Evolutionary conservation across 192 early-diverging fungal genomes (phyloP).

Genomic region (Podila minutissima): DNA sequence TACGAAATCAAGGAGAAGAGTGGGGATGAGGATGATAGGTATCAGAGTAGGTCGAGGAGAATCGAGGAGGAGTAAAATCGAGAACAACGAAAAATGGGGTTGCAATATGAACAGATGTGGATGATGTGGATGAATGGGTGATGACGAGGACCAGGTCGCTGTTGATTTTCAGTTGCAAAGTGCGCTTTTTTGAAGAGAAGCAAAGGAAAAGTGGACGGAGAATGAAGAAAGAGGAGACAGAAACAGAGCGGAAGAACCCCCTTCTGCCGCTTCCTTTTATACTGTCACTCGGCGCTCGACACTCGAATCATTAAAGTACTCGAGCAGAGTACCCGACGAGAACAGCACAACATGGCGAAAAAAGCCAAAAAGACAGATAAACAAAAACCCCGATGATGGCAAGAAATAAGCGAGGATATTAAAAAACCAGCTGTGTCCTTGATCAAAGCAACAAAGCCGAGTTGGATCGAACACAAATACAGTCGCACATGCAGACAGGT

Average conservation of each 20-base stretch:
- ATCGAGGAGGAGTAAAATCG: neutral
- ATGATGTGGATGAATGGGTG: neutral
- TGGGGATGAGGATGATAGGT: neutral
- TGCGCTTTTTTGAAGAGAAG: neutral
- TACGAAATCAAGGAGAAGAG: neutral
- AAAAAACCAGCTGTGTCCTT: too few relatives aligned
- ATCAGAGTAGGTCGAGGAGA: too few relatives aligned
- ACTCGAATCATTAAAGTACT: too few relatives aligned
- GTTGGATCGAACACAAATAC: too few relatives aligned
- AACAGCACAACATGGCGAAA: neutral
- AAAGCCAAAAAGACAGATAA: neutral
- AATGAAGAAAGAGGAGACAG: conserved; percentile 2
- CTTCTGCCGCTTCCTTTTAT: too few relatives aligned
- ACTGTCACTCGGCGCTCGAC: too few relatives aligned
- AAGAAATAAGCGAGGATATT: neutral
- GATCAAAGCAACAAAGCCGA: too few relatives aligned
- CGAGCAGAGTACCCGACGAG: neutral
- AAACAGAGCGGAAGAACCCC: neutral
- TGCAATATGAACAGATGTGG: neutral
- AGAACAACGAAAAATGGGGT: neutral
- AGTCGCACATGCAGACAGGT: too few relatives aligned
- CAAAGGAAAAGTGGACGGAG: neutral
- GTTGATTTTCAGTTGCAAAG: too few relatives aligned
- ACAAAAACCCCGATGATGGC: neutral
- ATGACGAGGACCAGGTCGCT: neutral